Percentiles rank a stretch among this genome's conserved stretches.
These are phyloP conservation scores for Candolleomyces aberdarensis DNA, from an alignment of 768 basidiomycete species.

Conservation along the genomic window DNA sequence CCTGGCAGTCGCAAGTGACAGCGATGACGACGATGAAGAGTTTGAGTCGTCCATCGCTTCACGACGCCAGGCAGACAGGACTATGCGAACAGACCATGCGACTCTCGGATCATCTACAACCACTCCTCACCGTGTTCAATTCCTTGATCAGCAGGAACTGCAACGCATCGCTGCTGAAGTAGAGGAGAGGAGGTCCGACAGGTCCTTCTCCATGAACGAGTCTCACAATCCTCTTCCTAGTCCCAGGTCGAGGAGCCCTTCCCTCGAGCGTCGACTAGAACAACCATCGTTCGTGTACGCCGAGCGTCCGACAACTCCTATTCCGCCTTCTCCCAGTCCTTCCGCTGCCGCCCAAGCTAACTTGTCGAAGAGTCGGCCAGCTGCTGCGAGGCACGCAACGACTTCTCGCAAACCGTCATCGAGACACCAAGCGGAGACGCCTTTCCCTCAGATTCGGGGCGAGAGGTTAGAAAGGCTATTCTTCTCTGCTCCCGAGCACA, in stretches of 20 bases:
- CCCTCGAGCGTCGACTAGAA: no score
- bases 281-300: no score
- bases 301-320: no score
- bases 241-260: no score
- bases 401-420: no score
- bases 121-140: constrained; percentile 27
- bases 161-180: constrained; percentile 64
- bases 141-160: constrained; percentile 57
- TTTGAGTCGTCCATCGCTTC: not conserved
- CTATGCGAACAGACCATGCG: constrained; percentile 52
- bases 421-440: constrained; percentile 32
- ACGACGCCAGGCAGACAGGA: constrained; percentile 31
- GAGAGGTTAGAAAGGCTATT: constrained; percentile 76
- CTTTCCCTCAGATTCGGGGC: constrained; percentile 84
- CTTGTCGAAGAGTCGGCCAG: no score
- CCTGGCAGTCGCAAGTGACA: no score
- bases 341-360: no score
- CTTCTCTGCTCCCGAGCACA: constrained; percentile 76
- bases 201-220: not conserved
- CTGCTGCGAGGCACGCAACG: no score
- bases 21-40: constrained; percentile 20
- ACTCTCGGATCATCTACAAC: constrained; percentile 43
- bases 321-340: no score
- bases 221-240: no score
- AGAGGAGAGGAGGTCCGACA: constrained; percentile 59